Conservation (phyloP, 805 yeast species). For the Ogataea methanolica region DNA sequence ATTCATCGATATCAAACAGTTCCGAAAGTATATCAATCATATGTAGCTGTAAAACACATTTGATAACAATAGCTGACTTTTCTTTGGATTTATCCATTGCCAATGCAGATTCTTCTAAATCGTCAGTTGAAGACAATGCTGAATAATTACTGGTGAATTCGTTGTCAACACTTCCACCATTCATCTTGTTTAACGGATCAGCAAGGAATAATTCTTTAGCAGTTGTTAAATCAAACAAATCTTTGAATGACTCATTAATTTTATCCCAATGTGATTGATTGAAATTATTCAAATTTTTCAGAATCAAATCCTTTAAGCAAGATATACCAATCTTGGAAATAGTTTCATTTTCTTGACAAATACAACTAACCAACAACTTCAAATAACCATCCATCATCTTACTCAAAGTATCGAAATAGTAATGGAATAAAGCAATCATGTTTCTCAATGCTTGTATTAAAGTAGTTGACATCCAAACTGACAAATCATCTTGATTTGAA, state of each 20-base stretch:
- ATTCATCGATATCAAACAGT: constrained; percentile 62
- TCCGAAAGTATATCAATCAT: constrained; percentile 86
- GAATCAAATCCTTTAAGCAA: constrained; percentile 73
- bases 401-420: constrained; percentile 73
- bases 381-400: constrained; percentile 75
- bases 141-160: constrained; percentile 12
- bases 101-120: constrained; percentile 16
- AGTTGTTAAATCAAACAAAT: constrained; percentile 74
- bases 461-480: constrained; percentile 96
- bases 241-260: constrained; percentile 59
- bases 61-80: constrained; percentile 78
- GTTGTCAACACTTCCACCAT: constrained; percentile 28
- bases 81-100: constrained; percentile 44
- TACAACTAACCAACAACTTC: constrained; percentile 75
- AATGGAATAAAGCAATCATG: constrained; percentile 76
- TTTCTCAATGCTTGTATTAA: constrained; percentile 91
- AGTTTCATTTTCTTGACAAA: constrained; percentile 95
- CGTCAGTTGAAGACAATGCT: constrained; percentile 26
- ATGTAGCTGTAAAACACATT: constrained; percentile 84
- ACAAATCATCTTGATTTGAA: constrained; percentile 74
- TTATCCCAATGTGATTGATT: constrained; percentile 66
- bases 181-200: constrained; percentile 39
- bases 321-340: constrained; percentile 92
- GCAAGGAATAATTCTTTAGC: constrained; percentile 77
- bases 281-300: constrained; percentile 70